Conservation (phyloP, 164 flowering plant genomes). For the Vitis cinerea region DNA sequence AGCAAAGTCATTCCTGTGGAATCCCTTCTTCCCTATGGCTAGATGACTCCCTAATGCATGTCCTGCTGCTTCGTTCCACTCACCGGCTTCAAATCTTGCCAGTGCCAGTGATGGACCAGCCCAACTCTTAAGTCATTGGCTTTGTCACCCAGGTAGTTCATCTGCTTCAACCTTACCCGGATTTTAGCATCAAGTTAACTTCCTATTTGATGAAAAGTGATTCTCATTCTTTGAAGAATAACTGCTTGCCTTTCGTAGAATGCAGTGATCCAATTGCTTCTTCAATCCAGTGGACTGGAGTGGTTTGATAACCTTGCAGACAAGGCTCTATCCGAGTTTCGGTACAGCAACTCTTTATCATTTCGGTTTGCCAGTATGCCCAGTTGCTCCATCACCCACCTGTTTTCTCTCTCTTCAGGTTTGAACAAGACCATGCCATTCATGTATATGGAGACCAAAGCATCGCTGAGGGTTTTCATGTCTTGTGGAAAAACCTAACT, state of each 20-base stretch:
- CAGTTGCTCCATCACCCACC: neutral
- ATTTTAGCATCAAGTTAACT: too few species aligned
- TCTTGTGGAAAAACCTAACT: constrained; percentile 23
- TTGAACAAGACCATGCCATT: constrained; percentile 21
- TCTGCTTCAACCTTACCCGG: too few species aligned
- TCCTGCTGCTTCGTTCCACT: constrained; percentile 35
- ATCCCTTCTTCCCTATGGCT: constrained; percentile 45
- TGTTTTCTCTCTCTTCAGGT: constrained; percentile 8
- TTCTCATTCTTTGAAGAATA: neutral
- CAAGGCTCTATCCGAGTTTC: constrained; percentile 31
- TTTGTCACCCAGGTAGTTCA: constrained; percentile 37
- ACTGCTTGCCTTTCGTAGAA: constrained; percentile 17
- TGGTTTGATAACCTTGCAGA: constrained; percentile 51
- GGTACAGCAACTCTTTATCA: constrained; percentile 13
- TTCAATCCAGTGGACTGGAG: constrained; percentile 43
- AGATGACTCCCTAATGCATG: constrained; percentile 41
- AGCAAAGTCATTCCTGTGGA: constrained; percentile 43
- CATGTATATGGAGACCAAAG: constrained; percentile 33
- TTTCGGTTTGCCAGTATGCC: too few species aligned
- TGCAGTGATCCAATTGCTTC: constrained; percentile 37
- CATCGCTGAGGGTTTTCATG: constrained; percentile 27
- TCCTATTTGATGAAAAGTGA: neutral
- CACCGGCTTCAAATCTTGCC: constrained; percentile 40
- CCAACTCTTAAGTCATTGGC: constrained; percentile 24
- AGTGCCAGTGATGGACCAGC: constrained; percentile 34